phyloP scores from a whole-genome alignment of 192 early-diverging fungal genomes.

The Anaeromyces robustus region DNA sequence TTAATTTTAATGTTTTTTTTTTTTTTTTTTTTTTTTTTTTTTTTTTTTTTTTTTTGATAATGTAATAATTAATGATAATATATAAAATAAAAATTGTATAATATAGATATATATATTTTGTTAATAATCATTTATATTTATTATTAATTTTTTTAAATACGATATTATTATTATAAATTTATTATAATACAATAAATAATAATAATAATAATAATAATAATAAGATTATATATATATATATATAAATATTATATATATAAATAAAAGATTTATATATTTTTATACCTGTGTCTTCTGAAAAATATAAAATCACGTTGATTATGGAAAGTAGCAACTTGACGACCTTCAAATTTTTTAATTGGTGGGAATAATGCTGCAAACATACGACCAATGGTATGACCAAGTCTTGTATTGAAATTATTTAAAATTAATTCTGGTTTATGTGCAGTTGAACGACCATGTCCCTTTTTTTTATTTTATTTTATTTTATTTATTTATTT shows the following conservation, averaged over 20 bases:
- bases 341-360: constrained; percentile 85
- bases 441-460: constrained; percentile 61
- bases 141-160: too few species aligned
- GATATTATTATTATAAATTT: too few species aligned
- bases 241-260: not conserved
- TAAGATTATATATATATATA: not conserved
- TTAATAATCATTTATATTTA: too few species aligned
- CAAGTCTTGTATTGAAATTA: constrained; percentile 89
- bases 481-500: not conserved
- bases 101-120: too few species aligned
- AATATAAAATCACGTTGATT: constrained; percentile 99
- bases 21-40: too few species aligned
- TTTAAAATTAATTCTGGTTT: constrained; percentile 95
- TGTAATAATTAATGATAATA: too few species aligned
- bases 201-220: too few species aligned
- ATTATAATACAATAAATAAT: too few species aligned
- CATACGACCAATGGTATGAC: constrained; percentile 90
- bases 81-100: too few species aligned
- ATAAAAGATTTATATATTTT: not conserved
- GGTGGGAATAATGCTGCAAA: constrained; percentile 95
- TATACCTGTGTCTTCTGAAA: constrained; percentile 78
- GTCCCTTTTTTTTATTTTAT: constrained; percentile 21
- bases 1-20: too few species aligned
- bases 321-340: constrained; percentile 91
- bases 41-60: too few species aligned